A percentile compares a stretch with the other conserved stretches of the same genome.
These are phyloP conservation scores for Pelargonium cotyledonis DNA, from an alignment of 441 rosid species.

Conservation along the genomic window DNA sequence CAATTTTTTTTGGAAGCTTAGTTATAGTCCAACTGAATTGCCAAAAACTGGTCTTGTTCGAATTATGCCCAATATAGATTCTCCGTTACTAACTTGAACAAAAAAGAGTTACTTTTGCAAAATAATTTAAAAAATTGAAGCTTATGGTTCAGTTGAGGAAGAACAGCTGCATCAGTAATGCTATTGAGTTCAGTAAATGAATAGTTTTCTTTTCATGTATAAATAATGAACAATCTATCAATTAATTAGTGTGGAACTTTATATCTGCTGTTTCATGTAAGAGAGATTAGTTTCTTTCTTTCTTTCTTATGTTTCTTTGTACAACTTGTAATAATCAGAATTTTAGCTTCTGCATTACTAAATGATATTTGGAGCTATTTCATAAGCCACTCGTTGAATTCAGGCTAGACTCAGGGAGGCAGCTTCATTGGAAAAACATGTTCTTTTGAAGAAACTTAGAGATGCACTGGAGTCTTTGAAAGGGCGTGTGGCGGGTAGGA, in stretches of 20 bases:
- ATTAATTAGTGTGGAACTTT: too few relatives aligned
- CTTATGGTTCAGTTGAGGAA: background rate
- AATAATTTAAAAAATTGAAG: background rate
- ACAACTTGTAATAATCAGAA: too few relatives aligned
- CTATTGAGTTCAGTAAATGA: background rate
- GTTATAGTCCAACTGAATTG: background rate
- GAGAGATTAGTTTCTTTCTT: too few relatives aligned
- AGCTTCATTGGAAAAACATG: constrained; percentile 92
- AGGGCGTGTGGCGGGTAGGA: constrained; percentile 86
- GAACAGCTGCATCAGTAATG: background rate
- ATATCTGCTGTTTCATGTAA: too few relatives aligned
- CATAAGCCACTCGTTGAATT: background rate
- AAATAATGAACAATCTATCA: too few relatives aligned
- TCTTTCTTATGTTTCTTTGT: too few relatives aligned
- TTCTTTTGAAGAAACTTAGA: constrained; percentile 91
- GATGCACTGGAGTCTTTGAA: constrained; percentile 81
- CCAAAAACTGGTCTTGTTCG: background rate
- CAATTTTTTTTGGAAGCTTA: background rate
- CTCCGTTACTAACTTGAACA: background rate
- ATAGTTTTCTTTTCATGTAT: background rate
- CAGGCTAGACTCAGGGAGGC: constrained; percentile 90
- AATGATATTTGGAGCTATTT: too few relatives aligned
- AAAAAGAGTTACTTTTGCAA: too few relatives aligned
- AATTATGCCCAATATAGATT: background rate
- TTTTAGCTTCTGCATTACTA: too few relatives aligned